Base-by-base conservation (phyloP, 2,329 filamentous ascomycete species). In the Magnaporthales sp. region DNA sequence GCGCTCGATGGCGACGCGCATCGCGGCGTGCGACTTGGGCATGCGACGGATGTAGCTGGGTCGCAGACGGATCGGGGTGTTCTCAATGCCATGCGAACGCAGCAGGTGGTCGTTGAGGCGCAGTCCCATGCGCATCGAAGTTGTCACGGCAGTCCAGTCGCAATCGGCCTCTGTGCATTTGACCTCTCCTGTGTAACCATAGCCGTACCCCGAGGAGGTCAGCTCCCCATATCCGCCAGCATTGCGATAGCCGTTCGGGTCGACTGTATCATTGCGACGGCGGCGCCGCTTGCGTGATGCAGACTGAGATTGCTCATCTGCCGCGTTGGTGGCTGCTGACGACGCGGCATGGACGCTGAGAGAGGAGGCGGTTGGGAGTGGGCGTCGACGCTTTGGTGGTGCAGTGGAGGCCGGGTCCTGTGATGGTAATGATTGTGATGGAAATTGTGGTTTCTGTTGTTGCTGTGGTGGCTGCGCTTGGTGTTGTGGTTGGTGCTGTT, bases 1-100 rank as follows among this genome's bases (percentile, higher is more conserved):
- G 5, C 62, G 10, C n/a, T 64, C 62, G 11, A 46, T 46, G 22
- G 38, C 62, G 22, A 64, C 62, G 7, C 62, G 26, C n/a, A 46
- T 26, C 22, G 62, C 62, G n/a, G 62, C 62, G 62, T 64, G 62
- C 5, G 31, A 46, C 22, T 46, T 32, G n/a, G 62, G 62, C 62
- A 64, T 64, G 32, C 62, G 62, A 6, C 62, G 30, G 62, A 64
- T 64, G 32, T 64, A 64, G 62, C 62, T 64, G 24, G 62, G 62
- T 19, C 62, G 62, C 10, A 64, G 22, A 26, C 62, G 62, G 62
- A 64, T 64, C n/a, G 62, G 31, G n/a, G 31, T 46, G 22, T 64
- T 64, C 62, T 64, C 62, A 22, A 64, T 27, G 62, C 62, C 62
- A 13, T 64, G 62, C 13, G 32, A 27, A 9, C 62, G 62, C 10